Evolutionary conservation across 768 basidiomycete species (phyloP), one percentile per base, ranked within the genome.

Genomic region (Suillus variegatus): DNA sequence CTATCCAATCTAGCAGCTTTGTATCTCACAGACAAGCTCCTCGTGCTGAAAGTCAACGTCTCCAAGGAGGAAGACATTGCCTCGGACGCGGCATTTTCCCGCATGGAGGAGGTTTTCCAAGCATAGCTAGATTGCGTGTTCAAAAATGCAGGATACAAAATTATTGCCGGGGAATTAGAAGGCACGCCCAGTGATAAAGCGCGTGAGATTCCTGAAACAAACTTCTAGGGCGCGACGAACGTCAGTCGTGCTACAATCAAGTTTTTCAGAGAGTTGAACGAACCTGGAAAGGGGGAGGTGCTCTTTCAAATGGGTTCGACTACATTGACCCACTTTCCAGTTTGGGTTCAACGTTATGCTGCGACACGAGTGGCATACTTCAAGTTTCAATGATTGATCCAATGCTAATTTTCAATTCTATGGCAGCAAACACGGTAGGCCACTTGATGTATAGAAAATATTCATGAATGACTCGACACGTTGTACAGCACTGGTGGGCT

Each of bases 191-290:
- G 6, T 32, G 32, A 32, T 32, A 32, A 32, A 32, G 32, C 6
- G 32, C 32, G 1, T 1, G 64, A 55, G 0, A 13, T 73, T 75
- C 76, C 16, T 71, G 76, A 0, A 71, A 5, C 72, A 3, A 76
- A 77, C 41, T 70, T 75, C 44, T 75, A 71, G 75, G 71, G 73
- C 2, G 71, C 69, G 1, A 69, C 70, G 8, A 71, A 73, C 36
- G 74, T 80, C 18, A 70, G 68, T 38, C 68, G 52, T 46, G 9
- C 36, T 69, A 73, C 72, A 8, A 51, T 79, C 49, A 54, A 64
- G 46, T 72, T 73, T 57, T 79, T 82, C 62, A 70, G 32, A 32
- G 5, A 32, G 32, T 32, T 32, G 32, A 32, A 79, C 36, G 10
- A 36, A 36, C 36, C 8, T 36, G 36, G 36, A 36, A 36, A 9